Evolutionary conservation across 2,329 filamentous ascomycete genomes (phyloP), one percentile per base, ranked within the genome.

Genomic region (Colletotrichum navitas): DNA sequence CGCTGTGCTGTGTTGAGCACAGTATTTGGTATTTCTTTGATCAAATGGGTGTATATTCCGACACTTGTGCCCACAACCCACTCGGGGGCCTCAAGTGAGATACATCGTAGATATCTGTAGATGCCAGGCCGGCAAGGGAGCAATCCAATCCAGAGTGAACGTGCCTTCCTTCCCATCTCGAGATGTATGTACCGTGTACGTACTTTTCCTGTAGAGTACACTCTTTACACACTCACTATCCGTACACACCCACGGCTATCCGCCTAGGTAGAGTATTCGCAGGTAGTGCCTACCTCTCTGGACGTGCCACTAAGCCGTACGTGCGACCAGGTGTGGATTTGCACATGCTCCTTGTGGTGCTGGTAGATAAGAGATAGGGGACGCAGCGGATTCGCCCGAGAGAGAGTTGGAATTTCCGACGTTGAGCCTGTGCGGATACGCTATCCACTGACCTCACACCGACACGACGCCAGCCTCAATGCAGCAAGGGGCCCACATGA

Each of bases 241-340:
- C n/a, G n/a, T n/a, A n/a, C n/a, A n/a, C n/a, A n/a, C n/a, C n/a
- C n/a, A n/a, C n/a, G n/a, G n/a, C n/a, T n/a, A n/a, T n/a, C n/a
- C n/a, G n/a, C n/a, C n/a, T n/a, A n/a, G n/a, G n/a, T n/a, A n/a
- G 4, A 29, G 29, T 4, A 29, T 29, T 29, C 29, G 14, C 12
- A 39, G 36, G 36, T 39, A 39, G 36, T 41, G 16, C 39, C 14
- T 41, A 41, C 39, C 39, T 41, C 18, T 49, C 29, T 7, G 43
- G 24, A 24, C 29, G 43, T 49, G n/a, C 52, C 45, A 36, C 29
- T 59, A 51, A 32, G 11, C 26, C 43, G 18, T 56, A 29, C 36
- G 56, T 52, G 21, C 26, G 49, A 39, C 68, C 64, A 21, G 64
- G 68, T 71, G 64, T 39, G 68, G 68, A 71, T 71, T 14, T 29